Evolutionary conservation across 331 rosid species (phyloP).

Genomic region (Quercus phellos): DNA sequence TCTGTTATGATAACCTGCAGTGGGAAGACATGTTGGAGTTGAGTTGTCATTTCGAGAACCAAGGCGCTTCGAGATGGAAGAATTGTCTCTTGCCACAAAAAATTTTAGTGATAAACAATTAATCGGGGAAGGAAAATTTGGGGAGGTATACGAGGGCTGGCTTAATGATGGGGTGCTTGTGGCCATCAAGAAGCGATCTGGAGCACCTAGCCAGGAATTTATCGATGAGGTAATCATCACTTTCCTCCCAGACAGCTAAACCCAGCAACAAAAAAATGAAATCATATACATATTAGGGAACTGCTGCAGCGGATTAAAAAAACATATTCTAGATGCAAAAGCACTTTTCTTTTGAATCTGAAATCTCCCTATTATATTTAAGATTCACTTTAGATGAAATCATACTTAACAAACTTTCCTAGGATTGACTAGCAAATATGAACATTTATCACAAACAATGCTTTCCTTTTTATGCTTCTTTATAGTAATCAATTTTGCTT

Average conservation of each 20-base stretch:
- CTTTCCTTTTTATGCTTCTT: background rate
- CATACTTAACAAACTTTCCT: background rate
- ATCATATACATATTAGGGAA: background rate
- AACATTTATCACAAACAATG: background rate
- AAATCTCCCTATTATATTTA: background rate
- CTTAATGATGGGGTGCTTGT: conserved; percentile 92
- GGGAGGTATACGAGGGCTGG: conserved; percentile 85
- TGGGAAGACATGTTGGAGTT: conserved; percentile 58
- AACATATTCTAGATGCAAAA: background rate
- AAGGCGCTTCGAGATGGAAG: conserved; percentile 77
- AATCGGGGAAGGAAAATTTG: conserved; percentile 90
- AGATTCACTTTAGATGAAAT: background rate
- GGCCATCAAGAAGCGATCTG: conserved; percentile 77
- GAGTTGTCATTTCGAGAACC: conserved; percentile 63
- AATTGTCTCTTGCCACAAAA: conserved; percentile 73
- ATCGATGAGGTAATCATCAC: conserved; percentile 57
- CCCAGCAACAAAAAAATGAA: background rate
- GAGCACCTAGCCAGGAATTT: conserved; percentile 64
- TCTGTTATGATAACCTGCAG: conserved; percentile 41
- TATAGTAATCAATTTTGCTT: background rate
- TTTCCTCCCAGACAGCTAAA: background rate
- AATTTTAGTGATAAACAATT: conserved; percentile 66
- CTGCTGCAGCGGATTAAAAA: background rate
- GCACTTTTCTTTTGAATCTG: background rate
- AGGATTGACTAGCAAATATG: background rate